Evolutionary conservation across 345 rosid genomes (phyloP), one percentile per base, ranked within the genome.

Genomic region (Litchi chinensis): DNA sequence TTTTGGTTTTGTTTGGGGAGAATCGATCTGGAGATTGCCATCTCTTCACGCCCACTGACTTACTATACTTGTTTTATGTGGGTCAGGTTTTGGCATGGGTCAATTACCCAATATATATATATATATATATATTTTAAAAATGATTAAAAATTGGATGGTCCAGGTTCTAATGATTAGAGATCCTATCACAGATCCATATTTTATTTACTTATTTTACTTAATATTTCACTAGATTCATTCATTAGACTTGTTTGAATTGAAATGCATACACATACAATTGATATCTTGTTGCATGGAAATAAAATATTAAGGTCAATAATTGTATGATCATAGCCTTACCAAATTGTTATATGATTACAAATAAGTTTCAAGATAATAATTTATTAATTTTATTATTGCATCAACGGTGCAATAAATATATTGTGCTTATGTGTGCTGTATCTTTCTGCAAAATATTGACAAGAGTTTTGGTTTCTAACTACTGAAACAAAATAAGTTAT

Each of bases 151-250:
- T 43, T 3, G 77, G 22, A 74, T 64, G 70, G 43, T 18, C 60
- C 71, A 50, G 46, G 26, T 18, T 40, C 71, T 65, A 66, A 65
- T 65, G 18, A 65, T 76, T 76, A 37, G 71, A 76, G 44, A 75
- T 52, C 37, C 48, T 6, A 50, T 76, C 15, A 32, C 22, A 46
- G 41, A 56, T 43, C 24, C 22, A 74, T 8, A 22, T 52, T 5
- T 4, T 1, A 39, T 57, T 57, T 21, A 10, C 19, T 41, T 7
- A 28, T 28, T 28, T 46, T 44, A 6, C 6, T 44, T 40, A 24
- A 43, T 43, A 26, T 22, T 11, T 7, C 41, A 18, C 22, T 37
- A 10, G 28, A 57, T 37, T 46, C 52, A 19, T 70, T 8, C 3
- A 71, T 9, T 39, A 39, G 19, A 65, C 5, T 12, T 0, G 69